phyloP scores from a whole-genome alignment of 495 filamentous ascomycete species.

The Niebla homalea region DNA sequence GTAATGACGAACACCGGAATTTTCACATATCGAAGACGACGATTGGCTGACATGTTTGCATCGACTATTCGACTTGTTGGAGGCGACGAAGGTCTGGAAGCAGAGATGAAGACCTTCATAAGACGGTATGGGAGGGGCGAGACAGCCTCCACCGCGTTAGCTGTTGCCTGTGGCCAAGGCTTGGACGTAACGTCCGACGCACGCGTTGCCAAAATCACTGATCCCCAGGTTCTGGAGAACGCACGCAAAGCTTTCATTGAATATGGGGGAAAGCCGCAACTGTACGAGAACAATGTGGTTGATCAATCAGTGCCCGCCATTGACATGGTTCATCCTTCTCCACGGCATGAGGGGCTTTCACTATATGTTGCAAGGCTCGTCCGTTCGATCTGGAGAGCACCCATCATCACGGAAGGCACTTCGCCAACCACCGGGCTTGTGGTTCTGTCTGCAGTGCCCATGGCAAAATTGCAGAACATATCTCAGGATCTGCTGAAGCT shows the following conservation, averaged over 20 bases:
- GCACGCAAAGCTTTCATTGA: conserved; percentile 82
- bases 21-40: conserved; percentile 65
- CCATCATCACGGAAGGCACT: conserved; percentile 42
- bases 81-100: conserved; percentile 66
- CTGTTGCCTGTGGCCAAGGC: conserved; percentile 91
- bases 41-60: conserved; percentile 89
- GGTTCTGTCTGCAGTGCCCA: conserved; percentile 38
- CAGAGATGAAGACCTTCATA: conserved; percentile 69
- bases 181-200: conserved; percentile 59
- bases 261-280: conserved; percentile 66
- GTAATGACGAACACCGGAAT: conserved; percentile 84
- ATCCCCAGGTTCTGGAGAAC: conserved; percentile 66
- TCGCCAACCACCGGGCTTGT: conserved; percentile 42
- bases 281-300: conserved; percentile 56
- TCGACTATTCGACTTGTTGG: conserved; percentile 56
- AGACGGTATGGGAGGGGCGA: conserved; percentile 72
- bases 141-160: conserved; percentile 76
- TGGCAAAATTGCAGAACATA: conserved; percentile 54
- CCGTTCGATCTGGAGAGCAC: conserved; percentile 70
- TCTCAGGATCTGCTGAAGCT: conserved; percentile 71
- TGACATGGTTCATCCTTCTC: conserved; percentile 74
- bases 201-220: conserved; percentile 55
- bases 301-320: conserved; percentile 48
- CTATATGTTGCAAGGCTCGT: conserved; percentile 77
- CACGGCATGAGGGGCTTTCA: conserved; percentile 74